These are phyloP conservation scores for Platanthera guangdongensis DNA, from an alignment of 106 monocot genomes.

Conservation along the genomic window DNA sequence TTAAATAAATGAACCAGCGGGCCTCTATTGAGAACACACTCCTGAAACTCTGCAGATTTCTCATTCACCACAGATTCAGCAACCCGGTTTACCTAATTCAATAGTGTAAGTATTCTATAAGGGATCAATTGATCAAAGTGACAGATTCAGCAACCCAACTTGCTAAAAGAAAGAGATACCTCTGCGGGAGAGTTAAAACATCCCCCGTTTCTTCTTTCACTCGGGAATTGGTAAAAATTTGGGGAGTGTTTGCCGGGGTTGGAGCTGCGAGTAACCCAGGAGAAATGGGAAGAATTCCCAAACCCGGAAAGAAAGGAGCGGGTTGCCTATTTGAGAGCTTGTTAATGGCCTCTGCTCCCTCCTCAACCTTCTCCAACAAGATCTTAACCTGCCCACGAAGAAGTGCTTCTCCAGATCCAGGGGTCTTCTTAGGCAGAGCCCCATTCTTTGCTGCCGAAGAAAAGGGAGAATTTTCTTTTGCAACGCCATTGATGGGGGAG, in stretches of 20 bases:
- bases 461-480: constrained; percentile 39
- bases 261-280: constrained; percentile 48
- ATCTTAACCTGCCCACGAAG: constrained; percentile 85
- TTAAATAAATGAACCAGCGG: constrained; percentile 43
- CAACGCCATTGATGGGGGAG: constrained; percentile 81
- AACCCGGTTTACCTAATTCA: constrained; percentile 9
- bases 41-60: constrained; percentile 8
- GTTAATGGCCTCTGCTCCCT: constrained; percentile 41
- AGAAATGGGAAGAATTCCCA: constrained; percentile 31
- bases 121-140: background rate
- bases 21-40: constrained; percentile 58
- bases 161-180: background rate
- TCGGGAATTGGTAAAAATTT: constrained; percentile 5
- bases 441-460: constrained; percentile 22
- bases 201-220: background rate
- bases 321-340: constrained; percentile 10
- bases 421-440: constrained; percentile 21
- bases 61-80: constrained; percentile 8
- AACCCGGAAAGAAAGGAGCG: constrained; percentile 21
- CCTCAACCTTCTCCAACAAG: constrained; percentile 75
- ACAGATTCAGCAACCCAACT: no score
- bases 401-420: constrained; percentile 82
- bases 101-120: background rate
- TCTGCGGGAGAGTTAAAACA: background rate
- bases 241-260: constrained; percentile 77